Evolutionary conservation across 371 early-diverging fungal species (phyloP).

Genomic region (Ecytonucleospora hepatopenaei): DNA sequence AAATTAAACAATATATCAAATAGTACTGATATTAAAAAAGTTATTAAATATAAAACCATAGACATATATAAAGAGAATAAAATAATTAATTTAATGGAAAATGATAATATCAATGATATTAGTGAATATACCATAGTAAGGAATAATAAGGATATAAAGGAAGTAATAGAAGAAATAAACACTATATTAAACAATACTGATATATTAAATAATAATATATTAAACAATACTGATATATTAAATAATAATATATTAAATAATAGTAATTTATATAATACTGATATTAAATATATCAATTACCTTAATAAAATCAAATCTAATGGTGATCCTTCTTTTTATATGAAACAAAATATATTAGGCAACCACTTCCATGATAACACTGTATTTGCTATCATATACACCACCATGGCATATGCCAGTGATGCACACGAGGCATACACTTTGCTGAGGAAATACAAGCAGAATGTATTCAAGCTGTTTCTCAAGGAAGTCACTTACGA

Average conservation of each 20-base stretch:
- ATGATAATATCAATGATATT: background rate
- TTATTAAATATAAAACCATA: background rate
- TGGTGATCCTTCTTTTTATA: constrained; percentile 7
- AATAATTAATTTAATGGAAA: background rate
- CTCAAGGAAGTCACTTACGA: constrained; percentile 43
- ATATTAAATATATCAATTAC: too few species aligned
- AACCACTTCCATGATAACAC: constrained; percentile 13
- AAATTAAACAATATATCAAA: too few species aligned
- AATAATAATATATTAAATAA: background rate
- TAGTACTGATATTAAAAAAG: too few species aligned
- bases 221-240: background rate
- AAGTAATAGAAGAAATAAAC: background rate
- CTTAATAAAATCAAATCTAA: constrained; percentile 5
- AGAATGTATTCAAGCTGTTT: constrained; percentile 17
- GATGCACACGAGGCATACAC: constrained; percentile 16
- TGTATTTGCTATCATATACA: constrained; percentile 41
- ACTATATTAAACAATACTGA: too few species aligned
- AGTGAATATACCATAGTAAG: background rate
- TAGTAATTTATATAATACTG: background rate
- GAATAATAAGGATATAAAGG: background rate
- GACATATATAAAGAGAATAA: background rate
- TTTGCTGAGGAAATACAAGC: constrained; percentile 22
- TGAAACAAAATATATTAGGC: constrained; percentile 18
- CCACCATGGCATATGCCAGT: constrained; percentile 16
- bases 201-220: background rate